Conservation (phyloP, 2,329 filamentous ascomycete genomes). For the Penicillium verrucosum region DNA sequence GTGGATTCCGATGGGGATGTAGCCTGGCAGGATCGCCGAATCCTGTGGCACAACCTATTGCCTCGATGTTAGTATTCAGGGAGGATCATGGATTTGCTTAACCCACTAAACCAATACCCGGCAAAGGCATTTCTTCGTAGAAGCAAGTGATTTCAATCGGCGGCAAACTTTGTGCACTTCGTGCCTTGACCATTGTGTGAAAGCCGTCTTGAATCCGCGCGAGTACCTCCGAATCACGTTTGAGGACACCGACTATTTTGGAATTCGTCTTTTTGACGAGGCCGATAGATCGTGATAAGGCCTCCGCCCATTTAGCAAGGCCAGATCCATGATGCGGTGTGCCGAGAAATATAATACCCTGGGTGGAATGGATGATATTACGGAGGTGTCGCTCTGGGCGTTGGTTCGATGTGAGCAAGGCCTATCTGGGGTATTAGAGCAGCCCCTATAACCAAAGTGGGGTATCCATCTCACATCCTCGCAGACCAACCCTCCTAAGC, state of each 20-base stretch:
- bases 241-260: not conserved
- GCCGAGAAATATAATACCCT: not conserved
- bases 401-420: not conserved
- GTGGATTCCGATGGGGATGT: not conserved
- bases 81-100: not conserved
- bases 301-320: not conserved
- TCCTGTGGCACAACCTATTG: not conserved
- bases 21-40: not conserved
- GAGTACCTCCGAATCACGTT: not conserved
- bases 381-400: not conserved
- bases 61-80: not conserved
- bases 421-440: not conserved
- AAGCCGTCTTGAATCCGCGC: not conserved
- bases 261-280: not conserved
- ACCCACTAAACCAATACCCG: not conserved
- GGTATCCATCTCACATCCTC: not conserved
- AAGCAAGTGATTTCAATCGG: not conserved
- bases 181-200: not conserved
- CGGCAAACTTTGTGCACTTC: not conserved
- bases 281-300: not conserved
- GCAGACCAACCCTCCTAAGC: not conserved
- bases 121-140: not conserved
- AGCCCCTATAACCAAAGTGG: not conserved
- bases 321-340: not conserved
- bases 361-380: not conserved